Conservation (phyloP, 257 asterid species). For the Solanum chmielewskii region DNA sequence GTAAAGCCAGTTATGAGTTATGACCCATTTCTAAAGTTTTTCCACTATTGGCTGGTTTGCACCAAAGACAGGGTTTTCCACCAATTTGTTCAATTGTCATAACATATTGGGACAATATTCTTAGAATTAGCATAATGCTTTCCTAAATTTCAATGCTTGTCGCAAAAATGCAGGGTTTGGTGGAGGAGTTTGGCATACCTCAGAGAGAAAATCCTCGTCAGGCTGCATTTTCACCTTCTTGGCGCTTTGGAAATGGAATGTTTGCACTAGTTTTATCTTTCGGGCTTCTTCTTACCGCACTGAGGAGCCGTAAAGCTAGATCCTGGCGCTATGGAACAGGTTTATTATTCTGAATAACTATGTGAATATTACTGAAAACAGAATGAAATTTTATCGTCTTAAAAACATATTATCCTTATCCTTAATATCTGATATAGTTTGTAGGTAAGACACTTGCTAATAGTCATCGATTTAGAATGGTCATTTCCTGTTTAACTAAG, state of each 20-base stretch:
- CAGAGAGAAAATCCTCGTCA: slow-evolving; percentile 49
- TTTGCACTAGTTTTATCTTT: slow-evolving; percentile 84
- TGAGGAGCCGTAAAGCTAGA: slow-evolving; percentile 84
- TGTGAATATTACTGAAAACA: background rate
- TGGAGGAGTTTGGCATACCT: slow-evolving; percentile 88
- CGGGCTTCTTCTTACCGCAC: slow-evolving; percentile 82
- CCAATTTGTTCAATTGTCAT: background rate
- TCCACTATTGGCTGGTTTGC: background rate
- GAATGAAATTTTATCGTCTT: background rate
- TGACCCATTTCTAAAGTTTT: background rate
- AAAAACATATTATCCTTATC: background rate
- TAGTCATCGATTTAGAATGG: background rate
- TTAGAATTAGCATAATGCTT: background rate
- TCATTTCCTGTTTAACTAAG: background rate
- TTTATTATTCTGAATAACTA: background rate
- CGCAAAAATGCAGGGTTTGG: slow-evolving; percentile 49
- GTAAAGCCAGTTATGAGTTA: background rate
- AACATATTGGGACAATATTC: background rate
- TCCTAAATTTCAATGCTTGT: background rate
- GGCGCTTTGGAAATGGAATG: slow-evolving; percentile 98
- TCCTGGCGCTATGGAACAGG: slow-evolving; percentile 99
- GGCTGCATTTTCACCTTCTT: slow-evolving; percentile 50
- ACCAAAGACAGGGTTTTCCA: background rate
- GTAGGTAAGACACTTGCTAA: background rate
- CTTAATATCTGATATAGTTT: background rate